Evolutionary conservation across 495 filamentous ascomycete genomes (phyloP), one percentile per base, ranked within the genome.

Genomic region (Oidiodendron maius): DNA sequence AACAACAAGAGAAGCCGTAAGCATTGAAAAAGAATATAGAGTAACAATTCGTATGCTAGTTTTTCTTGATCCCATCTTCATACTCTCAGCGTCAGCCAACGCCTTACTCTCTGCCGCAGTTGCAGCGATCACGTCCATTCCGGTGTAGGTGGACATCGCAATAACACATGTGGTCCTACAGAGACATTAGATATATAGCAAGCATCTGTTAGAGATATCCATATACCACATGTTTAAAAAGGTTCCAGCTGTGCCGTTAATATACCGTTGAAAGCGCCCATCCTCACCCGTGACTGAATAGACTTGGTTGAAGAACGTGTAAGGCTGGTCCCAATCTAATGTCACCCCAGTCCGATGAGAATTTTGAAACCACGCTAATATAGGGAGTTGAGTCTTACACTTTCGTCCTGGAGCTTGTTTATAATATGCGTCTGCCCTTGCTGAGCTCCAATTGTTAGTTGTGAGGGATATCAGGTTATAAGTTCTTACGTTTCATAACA

Each of bases 21-120:
- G 57, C 12, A 65, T 64, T 9, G 59, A 59, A 8, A 76, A 55
- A 4, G 61, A 47, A 51, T 76, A 76, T 2, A 76, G 52, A 6
- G 66, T 57, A 38, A 71, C 62, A 37, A 76, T 65, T 13, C 72
- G 69, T 9, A 74, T 43, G 17, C 61, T 64, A 35, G 70, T 65
- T 44, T 76, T 76, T 40, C 69, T 60, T 6, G 69, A 67, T 1
- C 68, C 70, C 56, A 76, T 65, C 44, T 76, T 76, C 60, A 76
- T 71, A 25, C 63, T 70, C 51, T 76, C 72, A 1, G 63, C 62
- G 34, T 67, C 61, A 13, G 65, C 56, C 0, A 74, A 61, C 12
- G 66, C 57, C 42, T 64, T 65, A 50, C 66, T 74, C 51, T 76
- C 72, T 4, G 72, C 61, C 4, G 69, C 72, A 0, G 71, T 74